These are phyloP conservation scores for Apiotrichum gracile DNA, from an alignment of 1,284 basidiomycete species.

Conservation along the genomic window DNA sequence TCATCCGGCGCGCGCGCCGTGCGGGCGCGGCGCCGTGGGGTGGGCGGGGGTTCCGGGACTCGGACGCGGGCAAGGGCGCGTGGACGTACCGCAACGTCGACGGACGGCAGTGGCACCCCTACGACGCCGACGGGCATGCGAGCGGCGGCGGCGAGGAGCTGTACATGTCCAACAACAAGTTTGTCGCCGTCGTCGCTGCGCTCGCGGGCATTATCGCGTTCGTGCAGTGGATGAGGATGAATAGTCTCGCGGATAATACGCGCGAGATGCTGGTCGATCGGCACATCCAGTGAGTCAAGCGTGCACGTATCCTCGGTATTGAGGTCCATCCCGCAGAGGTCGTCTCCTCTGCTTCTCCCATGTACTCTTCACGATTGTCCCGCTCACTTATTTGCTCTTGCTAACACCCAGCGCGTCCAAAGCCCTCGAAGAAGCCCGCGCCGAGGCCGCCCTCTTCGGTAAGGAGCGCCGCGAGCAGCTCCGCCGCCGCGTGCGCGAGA, in stretches of 20 bases:
- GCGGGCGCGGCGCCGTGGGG: conserved; percentile 30
- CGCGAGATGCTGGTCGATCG: conserved; percentile 28
- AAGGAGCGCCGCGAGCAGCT: conserved; percentile 41
- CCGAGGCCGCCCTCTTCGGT: conserved; percentile 41
- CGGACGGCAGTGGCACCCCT: conserved; percentile 21
- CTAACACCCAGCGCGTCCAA: conserved; percentile 36
- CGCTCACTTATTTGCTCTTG: no score
- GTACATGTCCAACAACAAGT: conserved; percentile 15
- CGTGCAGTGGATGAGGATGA: conserved; percentile 15
- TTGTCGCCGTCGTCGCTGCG: conserved; percentile 8
- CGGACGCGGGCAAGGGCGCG: conserved; percentile 28
- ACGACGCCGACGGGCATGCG: conserved; percentile 7
- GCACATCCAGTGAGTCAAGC: conserved; percentile 34
- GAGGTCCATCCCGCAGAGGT: no score
- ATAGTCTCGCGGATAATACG: conserved; percentile 19
- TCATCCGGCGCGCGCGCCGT: conserved; percentile 23
- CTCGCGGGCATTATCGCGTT: conserved; percentile 4
- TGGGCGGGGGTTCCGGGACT: conserved; percentile 20
- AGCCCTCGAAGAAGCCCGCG: conserved; percentile 38
- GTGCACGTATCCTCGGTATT: no score
- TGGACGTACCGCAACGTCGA: conserved; percentile 27
- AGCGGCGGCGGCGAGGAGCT: conserved; percentile 9
- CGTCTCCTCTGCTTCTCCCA: no score
- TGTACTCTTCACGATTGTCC: no score
- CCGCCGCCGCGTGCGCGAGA: conserved; percentile 35